Percentiles rank a stretch among this genome's conserved stretches.
phyloP scores from a whole-genome alignment of 305 asterid genomes.

The Fraxinus floribunda region DNA sequence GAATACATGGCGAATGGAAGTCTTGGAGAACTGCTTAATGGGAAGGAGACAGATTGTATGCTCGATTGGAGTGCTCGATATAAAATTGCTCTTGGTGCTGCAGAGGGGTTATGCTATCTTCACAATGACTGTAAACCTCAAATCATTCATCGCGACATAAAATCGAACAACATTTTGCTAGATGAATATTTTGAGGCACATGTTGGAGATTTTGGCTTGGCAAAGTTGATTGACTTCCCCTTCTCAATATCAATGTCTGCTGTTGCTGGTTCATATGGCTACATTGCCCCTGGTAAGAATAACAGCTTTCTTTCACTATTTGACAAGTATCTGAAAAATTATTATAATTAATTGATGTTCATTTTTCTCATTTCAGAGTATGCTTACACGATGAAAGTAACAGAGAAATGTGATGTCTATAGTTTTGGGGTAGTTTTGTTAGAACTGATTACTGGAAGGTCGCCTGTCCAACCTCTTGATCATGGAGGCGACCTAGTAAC shows the following conservation, averaged over 20 bases:
- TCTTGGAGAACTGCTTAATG: conserved; percentile 70
- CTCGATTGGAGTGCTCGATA: conserved; percentile 70
- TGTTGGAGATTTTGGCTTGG: conserved; percentile 89
- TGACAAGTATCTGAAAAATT: not conserved
- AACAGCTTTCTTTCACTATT: not conserved
- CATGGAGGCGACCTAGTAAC: conserved; percentile 83
- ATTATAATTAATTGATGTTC: not conserved
- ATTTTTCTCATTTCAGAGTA: conserved; percentile 51
- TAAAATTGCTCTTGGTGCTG: conserved; percentile 76
- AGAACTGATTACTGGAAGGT: conserved; percentile 72
- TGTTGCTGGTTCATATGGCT: conserved; percentile 91
- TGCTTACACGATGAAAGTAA: conserved; percentile 92
- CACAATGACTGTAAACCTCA: conserved; percentile 81
- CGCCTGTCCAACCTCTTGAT: conserved; percentile 84
- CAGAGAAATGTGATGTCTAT: conserved; percentile 83
- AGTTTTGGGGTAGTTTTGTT: conserved; percentile 85
- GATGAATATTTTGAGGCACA: conserved; percentile 74
- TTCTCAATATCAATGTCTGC: conserved; percentile 83
- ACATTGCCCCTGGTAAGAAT: conserved; percentile 79
- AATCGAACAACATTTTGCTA: conserved; percentile 75
- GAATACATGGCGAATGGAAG: conserved; percentile 90
- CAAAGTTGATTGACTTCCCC: conserved; percentile 69
- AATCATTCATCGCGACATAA: conserved; percentile 77
- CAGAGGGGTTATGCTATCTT: conserved; percentile 78
- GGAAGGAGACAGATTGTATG: conserved; percentile 36